Evolutionary conservation across 2,329 filamentous ascomycete genomes (phyloP).

Genomic region (Talaromyces sp.): DNA sequence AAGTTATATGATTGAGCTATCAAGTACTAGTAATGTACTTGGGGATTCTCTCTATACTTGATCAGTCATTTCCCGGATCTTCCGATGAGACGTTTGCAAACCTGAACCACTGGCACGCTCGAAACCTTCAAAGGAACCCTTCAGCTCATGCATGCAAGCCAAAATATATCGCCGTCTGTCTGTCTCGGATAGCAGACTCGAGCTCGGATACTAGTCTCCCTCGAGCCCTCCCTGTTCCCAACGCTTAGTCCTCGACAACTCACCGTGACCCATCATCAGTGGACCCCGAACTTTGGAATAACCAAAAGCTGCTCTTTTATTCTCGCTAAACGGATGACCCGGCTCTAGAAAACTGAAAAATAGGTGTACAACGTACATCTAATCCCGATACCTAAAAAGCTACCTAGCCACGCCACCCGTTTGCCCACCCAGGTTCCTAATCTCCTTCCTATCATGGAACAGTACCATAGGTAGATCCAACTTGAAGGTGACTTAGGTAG

Average conservation of each 20-base stretch:
- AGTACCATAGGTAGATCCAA: neutral
- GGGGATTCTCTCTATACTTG: no score
- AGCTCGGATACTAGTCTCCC: slow-evolving; percentile 12
- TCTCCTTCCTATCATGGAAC: slow-evolving; percentile 1
- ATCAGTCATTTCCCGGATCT: neutral
- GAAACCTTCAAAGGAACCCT: no score
- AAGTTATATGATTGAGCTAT: no score
- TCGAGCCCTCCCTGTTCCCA: slow-evolving; percentile 9
- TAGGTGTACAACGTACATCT: neutral
- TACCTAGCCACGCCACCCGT: neutral
- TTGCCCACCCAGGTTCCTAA: slow-evolving; percentile 7
- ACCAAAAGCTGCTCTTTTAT: slow-evolving; percentile 10
- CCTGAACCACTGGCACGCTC: no score
- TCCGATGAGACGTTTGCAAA: neutral
- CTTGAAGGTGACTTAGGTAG: neutral
- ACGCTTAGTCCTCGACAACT: slow-evolving; percentile 20
- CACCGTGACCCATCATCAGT: neutral
- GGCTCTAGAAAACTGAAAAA: neutral
- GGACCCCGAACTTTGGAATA: no score
- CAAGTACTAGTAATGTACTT: no score
- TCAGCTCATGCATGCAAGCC: slow-evolving; percentile 2
- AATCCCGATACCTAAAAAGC: neutral
- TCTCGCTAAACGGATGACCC: neutral
- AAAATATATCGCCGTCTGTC: slow-evolving; percentile 4
- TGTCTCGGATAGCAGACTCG: slow-evolving; percentile 29